phyloP scores from a whole-genome alignment of 2,329 filamentous ascomycete genomes.

The Aureobasidium sp. region DNA sequence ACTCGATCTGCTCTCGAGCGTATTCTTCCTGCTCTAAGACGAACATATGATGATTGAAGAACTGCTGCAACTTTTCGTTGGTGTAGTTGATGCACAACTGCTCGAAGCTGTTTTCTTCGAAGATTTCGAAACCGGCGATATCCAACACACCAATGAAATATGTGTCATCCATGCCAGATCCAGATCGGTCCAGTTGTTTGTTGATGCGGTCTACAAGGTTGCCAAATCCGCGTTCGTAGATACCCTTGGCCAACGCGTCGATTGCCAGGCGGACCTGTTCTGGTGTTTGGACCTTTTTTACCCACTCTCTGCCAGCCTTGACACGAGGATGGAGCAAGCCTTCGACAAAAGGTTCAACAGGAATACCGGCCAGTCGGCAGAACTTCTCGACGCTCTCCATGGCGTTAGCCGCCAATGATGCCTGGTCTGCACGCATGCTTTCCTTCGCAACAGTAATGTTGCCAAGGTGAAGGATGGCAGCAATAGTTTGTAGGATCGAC shows the following conservation, averaged over 20 bases:
- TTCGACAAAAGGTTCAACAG: constrained; percentile 75
- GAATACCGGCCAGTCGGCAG: constrained; percentile 76
- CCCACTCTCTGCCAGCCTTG: constrained; percentile 94
- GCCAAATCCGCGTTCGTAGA: constrained; percentile 93
- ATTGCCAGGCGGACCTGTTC: constrained; percentile 88
- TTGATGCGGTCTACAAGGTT: constrained; percentile 91
- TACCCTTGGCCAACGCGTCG: constrained; percentile 89
- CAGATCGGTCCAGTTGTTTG: constrained; percentile 76
- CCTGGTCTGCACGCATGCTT: constrained; percentile 84
- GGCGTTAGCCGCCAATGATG: constrained; percentile 67
- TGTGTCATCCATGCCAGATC: constrained; percentile 74
- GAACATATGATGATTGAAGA: constrained; percentile 99
- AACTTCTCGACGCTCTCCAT: constrained; percentile 67
- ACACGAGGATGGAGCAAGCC: constrained; percentile 87
- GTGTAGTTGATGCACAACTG: constrained; percentile 99
- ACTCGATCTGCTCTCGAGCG: constrained; percentile 93
- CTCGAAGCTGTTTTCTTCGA: constrained; percentile 96
- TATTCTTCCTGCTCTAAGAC: constrained; percentile 98
- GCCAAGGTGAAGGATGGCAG: constrained; percentile 85
- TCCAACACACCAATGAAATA: constrained; percentile 97
- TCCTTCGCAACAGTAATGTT: constrained; percentile 88
- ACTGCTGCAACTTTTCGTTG: constrained; percentile 97
- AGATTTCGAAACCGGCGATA: constrained; percentile 98
- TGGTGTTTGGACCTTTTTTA: constrained; percentile 95
- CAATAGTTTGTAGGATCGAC: constrained; percentile 76